Evolutionary conservation across 495 filamentous ascomycete genomes (phyloP).

Genomic region (Penicillium dipodomyicola): DNA sequence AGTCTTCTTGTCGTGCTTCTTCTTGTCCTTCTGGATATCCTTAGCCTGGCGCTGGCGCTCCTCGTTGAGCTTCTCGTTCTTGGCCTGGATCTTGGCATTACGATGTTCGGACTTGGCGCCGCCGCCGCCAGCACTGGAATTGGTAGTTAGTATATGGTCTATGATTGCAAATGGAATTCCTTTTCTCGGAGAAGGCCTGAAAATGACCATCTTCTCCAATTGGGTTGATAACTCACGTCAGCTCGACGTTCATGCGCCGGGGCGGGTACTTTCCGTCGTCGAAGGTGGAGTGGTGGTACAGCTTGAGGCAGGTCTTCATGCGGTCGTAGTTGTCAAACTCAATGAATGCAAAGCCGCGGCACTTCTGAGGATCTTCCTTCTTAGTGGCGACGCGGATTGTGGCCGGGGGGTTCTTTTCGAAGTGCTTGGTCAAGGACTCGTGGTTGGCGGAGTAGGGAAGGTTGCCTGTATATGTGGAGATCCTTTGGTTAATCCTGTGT

Average conservation of each 20-base stretch:
- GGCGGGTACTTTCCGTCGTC: conserved; percentile 60
- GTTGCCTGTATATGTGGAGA: conserved; percentile 55
- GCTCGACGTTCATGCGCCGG: conserved; percentile 85
- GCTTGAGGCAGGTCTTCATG: conserved; percentile 89
- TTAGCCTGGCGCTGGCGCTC: conserved; percentile 62
- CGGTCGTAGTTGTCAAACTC: conserved; percentile 87
- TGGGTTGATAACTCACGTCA: conserved; percentile 60
- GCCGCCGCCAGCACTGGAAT: conserved; percentile 68
- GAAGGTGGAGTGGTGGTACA: conserved; percentile 84
- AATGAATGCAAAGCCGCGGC: conserved; percentile 86
- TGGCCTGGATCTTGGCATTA: conserved; percentile 71
- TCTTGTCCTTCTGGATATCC: conserved; percentile 50
- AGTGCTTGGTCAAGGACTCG: conserved; percentile 67
- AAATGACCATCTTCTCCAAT: neutral
- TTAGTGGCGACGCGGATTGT: conserved; percentile 74
- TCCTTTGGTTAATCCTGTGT: neutral
- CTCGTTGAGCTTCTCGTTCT: conserved; percentile 86
- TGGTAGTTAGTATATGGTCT: conserved; percentile 13
- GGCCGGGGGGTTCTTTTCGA: conserved; percentile 68
- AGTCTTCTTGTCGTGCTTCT: conserved; percentile 29
- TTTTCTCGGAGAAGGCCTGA: neutral
- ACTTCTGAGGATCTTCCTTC: conserved; percentile 60
- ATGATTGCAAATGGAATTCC: neutral
- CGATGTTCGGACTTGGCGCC: conserved; percentile 66
- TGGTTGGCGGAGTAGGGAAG: conserved; percentile 80